Evolutionary conservation across 1,284 basidiomycete genomes (phyloP).

Genomic region (Fomitopsis palustris): DNA sequence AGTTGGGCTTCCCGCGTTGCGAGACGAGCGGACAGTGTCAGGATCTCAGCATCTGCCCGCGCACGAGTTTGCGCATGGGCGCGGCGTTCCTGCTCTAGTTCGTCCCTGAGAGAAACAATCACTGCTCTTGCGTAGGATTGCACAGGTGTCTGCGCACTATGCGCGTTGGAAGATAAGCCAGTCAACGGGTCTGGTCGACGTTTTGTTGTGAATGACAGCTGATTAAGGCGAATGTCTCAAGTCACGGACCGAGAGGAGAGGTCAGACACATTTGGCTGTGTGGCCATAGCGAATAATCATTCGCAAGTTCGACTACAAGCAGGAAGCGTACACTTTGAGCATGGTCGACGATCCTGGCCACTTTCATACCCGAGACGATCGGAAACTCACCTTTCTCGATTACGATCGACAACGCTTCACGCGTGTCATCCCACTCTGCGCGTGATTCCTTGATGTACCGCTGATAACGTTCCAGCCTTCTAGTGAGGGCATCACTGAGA

Average conservation of each 20-base stretch:
- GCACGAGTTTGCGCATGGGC: conserved; percentile 39
- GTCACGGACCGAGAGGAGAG: conserved; percentile 39
- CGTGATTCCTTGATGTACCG: conserved; percentile 35
- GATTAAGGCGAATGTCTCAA: neutral
- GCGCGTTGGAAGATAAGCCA: too few relatives aligned
- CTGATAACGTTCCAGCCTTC: conserved; percentile 35
- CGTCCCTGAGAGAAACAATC: conserved; percentile 38
- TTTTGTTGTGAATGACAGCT: neutral
- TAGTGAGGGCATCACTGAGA: conserved; percentile 34
- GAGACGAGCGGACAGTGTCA: conserved; percentile 48
- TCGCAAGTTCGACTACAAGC: conserved; percentile 47
- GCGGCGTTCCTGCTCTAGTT: conserved; percentile 42
- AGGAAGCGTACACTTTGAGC: conserved; percentile 4
- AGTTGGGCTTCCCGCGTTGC: conserved; percentile 55
- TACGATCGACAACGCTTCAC: conserved; percentile 48
- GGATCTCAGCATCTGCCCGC: conserved; percentile 39
- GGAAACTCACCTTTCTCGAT: conserved; percentile 52
- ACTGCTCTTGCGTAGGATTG: conserved; percentile 21
- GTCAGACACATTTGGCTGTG: conserved; percentile 44
- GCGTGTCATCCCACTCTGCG: conserved; percentile 49
- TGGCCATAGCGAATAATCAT: conserved; percentile 50
- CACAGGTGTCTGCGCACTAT: too few relatives aligned
- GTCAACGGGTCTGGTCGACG: conserved; percentile 1
- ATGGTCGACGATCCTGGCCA: neutral
- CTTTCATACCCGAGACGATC: neutral